These are phyloP conservation scores for Mucor velutinosus DNA, from an alignment of 371 early-diverging fungal genomes.

Conservation along the genomic window DNA sequence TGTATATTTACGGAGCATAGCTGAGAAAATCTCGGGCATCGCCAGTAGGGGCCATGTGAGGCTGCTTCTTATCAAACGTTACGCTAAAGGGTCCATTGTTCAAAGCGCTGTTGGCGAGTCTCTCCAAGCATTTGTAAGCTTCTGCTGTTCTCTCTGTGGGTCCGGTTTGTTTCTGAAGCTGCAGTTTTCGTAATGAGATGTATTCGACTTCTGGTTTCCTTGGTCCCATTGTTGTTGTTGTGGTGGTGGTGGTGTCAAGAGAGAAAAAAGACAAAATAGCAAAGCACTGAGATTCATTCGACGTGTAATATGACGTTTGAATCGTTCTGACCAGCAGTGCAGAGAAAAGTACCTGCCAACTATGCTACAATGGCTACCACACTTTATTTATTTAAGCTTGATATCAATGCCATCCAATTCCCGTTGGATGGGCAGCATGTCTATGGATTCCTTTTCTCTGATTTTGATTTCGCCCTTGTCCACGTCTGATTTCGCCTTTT, in stretches of 20 bases:
- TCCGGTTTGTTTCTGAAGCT: slow-evolving; percentile 11
- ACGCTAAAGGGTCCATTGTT: slow-evolving; percentile 43
- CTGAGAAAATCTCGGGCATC: slow-evolving; percentile 43
- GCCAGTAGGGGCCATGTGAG: slow-evolving; percentile 40
- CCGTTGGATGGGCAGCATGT: background rate
- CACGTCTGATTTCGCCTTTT: slow-evolving; percentile 67
- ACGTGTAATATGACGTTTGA: background rate
- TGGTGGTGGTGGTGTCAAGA: background rate
- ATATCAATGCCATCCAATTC: background rate
- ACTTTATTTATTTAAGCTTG: background rate
- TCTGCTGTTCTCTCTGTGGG: background rate
- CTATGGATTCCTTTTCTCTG: background rate
- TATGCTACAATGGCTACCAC: background rate
- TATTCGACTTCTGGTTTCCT: slow-evolving; percentile 46
- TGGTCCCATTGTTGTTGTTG: slow-evolving; percentile 22
- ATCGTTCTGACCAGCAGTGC: background rate
- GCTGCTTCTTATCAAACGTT: slow-evolving; percentile 23
- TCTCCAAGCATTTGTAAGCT: slow-evolving; percentile 22
- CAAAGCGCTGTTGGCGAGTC: slow-evolving; percentile 34
- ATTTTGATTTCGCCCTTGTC: slow-evolving; percentile 35
- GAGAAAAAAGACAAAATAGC: background rate
- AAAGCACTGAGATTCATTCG: background rate
- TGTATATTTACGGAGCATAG: slow-evolving; percentile 43
- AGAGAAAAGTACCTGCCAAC: background rate
- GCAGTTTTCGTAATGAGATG: slow-evolving; percentile 18